Base-by-base conservation (phyloP, 2,329 filamentous ascomycete genomes). In the Claviceps lovelessii region DNA sequence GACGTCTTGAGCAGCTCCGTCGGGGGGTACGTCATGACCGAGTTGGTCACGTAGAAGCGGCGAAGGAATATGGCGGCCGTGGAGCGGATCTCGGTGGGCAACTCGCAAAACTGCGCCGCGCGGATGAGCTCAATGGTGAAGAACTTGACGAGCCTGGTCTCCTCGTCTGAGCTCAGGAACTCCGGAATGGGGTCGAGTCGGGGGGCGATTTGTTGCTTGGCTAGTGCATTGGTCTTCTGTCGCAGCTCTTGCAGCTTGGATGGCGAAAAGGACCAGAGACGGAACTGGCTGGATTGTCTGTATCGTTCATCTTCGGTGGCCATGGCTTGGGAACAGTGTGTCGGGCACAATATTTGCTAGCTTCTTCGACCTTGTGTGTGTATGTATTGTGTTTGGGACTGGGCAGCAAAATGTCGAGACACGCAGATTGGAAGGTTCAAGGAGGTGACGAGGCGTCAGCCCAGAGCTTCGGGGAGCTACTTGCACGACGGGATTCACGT, bases 41-140 rank as follows among this genome's bases (percentile, higher is more conserved):
- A 94, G 71, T 97, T 95, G 64, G 87, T 91, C 42, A 95, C 79
- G 73, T 97, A 98, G 77, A 98, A 97, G 56, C 93, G 86, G 55
- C 88, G 86, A 57, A 98, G 79, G 67, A 94, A 96, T 65, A 94
- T 83, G 58, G 91, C 86, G 4, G 89, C 88, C 7, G 90, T 95
- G 4, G 70, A 64, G 61, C 76, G 73, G 56, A 77, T 76, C 55
- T 76, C 74, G 59, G 74, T 76, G 6, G 73, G 72, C 46, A 77
- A 65, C 39, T 76, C 71, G 61, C 73, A 76, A 61, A 79, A 79
- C 53, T 75, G 71, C 23, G 76, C 78, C 3, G 78, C 78, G 41
- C 77, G 75, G 47, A 82, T 72, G 3, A 81, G 74, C 63, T 82
- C 77, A 52, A 77, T 71, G 4, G 77, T 79, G 61, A 90, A 95